Conservation (phyloP, 176 grass and related monocot species). For the Melocanna baccifera region DNA sequence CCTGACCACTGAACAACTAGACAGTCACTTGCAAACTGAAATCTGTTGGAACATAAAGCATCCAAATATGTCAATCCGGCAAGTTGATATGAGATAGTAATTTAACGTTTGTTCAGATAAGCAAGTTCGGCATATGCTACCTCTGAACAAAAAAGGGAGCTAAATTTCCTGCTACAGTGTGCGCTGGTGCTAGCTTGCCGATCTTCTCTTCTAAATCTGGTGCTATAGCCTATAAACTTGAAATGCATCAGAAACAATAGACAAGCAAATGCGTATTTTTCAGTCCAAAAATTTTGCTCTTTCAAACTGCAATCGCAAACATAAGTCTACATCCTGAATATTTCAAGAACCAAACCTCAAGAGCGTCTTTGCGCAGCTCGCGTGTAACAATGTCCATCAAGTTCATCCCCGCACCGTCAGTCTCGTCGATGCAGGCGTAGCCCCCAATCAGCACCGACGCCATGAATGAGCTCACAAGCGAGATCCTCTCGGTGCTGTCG, state of each 20-base stretch:
- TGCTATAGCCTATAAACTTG: constrained; percentile 58
- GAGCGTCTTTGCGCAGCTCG: constrained; percentile 45
- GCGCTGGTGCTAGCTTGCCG: constrained; percentile 59
- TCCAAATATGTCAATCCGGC: neutral
- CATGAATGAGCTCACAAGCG: constrained; percentile 88
- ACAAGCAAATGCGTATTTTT: neutral
- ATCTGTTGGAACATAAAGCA: constrained; percentile 42
- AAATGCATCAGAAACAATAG: constrained; percentile 1
- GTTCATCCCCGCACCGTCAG: constrained; percentile 92
- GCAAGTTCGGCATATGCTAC: neutral
- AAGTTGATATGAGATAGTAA: neutral
- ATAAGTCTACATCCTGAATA: neutral
- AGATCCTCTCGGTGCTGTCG: constrained; percentile 65
- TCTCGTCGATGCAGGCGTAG: constrained; percentile 81
- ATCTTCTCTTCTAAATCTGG: constrained; percentile 65
- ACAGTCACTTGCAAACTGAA: constrained; percentile 63
- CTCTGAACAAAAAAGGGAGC: constrained; percentile 85
- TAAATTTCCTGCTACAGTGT: constrained; percentile 59
- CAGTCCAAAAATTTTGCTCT: neutral
- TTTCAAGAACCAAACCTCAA: constrained; percentile 48
- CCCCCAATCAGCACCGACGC: constrained; percentile 66
- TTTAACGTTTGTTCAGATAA: neutral
- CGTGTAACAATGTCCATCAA: constrained; percentile 75
- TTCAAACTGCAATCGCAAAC: neutral
- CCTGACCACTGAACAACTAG: constrained; percentile 86